These are phyloP conservation scores for Astragalus glycyphyllos DNA, from an alignment of 306 rosid genomes.

Conservation along the genomic window DNA sequence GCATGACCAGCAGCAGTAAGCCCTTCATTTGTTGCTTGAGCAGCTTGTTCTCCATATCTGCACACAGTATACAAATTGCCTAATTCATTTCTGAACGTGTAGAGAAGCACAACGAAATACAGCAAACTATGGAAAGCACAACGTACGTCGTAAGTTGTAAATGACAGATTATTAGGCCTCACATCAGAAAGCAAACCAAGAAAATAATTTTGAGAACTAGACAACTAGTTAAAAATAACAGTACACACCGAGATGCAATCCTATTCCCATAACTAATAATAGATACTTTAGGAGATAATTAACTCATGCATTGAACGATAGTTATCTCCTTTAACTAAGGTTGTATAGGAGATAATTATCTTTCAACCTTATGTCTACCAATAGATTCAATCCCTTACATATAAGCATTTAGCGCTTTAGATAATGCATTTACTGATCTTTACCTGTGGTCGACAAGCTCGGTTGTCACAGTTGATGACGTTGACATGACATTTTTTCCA, in stretches of 20 bases:
- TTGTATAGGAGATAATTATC: too few species aligned
- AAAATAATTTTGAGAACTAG: not conserved
- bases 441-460: conserved; percentile 87
- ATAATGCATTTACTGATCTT: conserved; percentile 37
- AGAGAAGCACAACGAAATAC: conserved; percentile 28
- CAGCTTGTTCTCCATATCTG: conserved; percentile 94
- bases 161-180: conserved; percentile 8
- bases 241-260: conserved; percentile 6
- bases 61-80: conserved; percentile 41
- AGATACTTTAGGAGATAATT: not conserved
- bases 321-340: too few species aligned
- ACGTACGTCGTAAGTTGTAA: not conserved
- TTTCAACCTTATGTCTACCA: not conserved
- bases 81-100: conserved; percentile 29
- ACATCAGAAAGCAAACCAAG: conserved; percentile 16
- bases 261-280: not conserved
- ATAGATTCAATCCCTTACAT: conserved; percentile 14
- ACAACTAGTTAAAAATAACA: not conserved
- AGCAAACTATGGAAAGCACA: conserved; percentile 5
- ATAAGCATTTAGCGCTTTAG: not conserved
- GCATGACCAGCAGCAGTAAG: conserved; percentile 95
- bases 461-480: conserved; percentile 85
- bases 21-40: conserved; percentile 78
- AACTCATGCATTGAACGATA: too few species aligned
- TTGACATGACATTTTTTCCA: conserved; percentile 91